Evolutionary conservation across 495 filamentous ascomycete species (phyloP), one percentile per base, ranked within the genome.

Genomic region (Geopyxis carbonaria): DNA sequence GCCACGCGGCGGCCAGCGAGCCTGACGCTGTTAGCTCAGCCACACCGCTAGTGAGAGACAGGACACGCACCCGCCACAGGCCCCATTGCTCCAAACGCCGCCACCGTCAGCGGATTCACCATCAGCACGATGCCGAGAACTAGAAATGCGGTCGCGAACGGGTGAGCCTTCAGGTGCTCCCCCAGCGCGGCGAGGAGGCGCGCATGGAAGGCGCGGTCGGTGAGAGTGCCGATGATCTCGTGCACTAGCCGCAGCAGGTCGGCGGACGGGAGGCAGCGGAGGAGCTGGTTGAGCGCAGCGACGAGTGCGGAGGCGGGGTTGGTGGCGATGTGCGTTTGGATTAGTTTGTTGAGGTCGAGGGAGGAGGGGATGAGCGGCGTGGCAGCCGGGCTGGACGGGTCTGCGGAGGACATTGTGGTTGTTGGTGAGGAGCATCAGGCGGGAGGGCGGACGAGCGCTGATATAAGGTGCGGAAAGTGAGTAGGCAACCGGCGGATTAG

Each of bases 41-140:
- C 22, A 5, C 4, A 11, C 15, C 2, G n/a, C 14, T 13, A 11
- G 14, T 20, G 1, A 8, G 6, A 11, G 18, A 14, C 28, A n/a
- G 4, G 4, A 1, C 14, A 20, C 11, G 21, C 21, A 42, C 38
- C 38, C 11, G 27, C 38, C 10, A 42, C 38, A 8, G 28, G 27
- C 9, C 38, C 28, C 15, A 22, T 19, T 1, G 30, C 2, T 10
- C 38, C 38, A 25, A 42, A 42, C 21, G 27, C 38, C 7, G 16
- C 28, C 1, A 42, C 8, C 2, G 38, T 29, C 11, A 42, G 3
- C 3, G 38, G 38, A 22, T 42, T 42, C 9, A 33, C 13, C 6
- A 42, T 16, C 11, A 42, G n/a, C 16, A 42, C 28, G 13, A 42
- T 13, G 2, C 38, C 38, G 30, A 42, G 23, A 15, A 30, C 5